Conservation (phyloP, 768 basidiomycete genomes). For the Fistulinella prunicolor region DNA sequence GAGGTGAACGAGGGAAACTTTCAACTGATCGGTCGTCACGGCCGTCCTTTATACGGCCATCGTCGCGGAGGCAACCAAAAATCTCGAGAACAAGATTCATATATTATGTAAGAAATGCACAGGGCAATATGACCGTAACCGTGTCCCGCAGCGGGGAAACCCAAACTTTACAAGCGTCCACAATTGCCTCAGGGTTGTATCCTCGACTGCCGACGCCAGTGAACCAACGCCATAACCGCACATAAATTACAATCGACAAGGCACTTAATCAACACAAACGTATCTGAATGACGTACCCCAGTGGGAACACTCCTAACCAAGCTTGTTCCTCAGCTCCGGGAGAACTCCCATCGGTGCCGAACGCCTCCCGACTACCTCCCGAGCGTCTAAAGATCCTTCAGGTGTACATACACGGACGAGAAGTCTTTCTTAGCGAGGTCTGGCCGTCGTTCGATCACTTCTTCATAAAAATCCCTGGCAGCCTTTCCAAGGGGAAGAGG, state of each 20-base stretch:
- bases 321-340: not conserved
- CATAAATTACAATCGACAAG: not conserved
- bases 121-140: not conserved
- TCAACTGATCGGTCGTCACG: slow-evolving; percentile 21
- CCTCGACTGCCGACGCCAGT: too few species aligned
- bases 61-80: slow-evolving; percentile 26
- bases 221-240: too few species aligned
- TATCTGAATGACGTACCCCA: not conserved
- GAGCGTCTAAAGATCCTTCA: slow-evolving; percentile 32
- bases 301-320: not conserved
- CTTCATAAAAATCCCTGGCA: slow-evolving; percentile 60
- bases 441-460: slow-evolving; percentile 50
- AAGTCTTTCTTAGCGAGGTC: slow-evolving; percentile 73
- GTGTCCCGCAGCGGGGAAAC: not conserved
- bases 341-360: slow-evolving; percentile 1
- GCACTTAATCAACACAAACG: slow-evolving; percentile 13
- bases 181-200: too few species aligned
- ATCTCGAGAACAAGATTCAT: slow-evolving; percentile 6
- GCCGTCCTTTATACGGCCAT: slow-evolving; percentile 24
- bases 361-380: not conserved
- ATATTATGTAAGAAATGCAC: slow-evolving; percentile 19
- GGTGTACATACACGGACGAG: slow-evolving; percentile 71
- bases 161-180: too few species aligned
- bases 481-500: slow-evolving; percentile 65
- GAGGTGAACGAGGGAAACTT: slow-evolving; percentile 3